Evolutionary conservation across 2,329 filamentous ascomycete genomes (phyloP), one percentile per base, ranked within the genome.

Genomic region (Coleophoma eucalyptorum): DNA sequence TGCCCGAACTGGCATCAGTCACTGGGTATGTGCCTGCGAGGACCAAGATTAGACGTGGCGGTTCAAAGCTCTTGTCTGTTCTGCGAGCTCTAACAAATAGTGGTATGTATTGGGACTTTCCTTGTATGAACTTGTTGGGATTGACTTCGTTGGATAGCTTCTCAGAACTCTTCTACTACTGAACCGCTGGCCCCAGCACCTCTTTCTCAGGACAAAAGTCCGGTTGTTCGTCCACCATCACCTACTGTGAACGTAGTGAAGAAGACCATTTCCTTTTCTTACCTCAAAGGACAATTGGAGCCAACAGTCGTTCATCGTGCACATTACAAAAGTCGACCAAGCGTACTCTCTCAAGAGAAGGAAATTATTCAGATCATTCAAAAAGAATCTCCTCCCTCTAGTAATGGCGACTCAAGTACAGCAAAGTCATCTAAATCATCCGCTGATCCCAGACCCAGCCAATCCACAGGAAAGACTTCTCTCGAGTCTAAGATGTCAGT

Each of bases 221-320:
- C 3, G 48, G 51, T 53, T 50, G 50, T 20, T n/a, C 37, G 15
- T 58, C 54, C 35, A 18, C 52, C 46, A n/a, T 31, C n/a, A 37
- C 44, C 38, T 19, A 15, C 11, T 38, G 13, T 7, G 13, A 20
- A 31, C 51, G 35, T 19, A 40, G 56, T 62, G 50, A 59, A 67
- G 26, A 63, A 59, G 42, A 72, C 67, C 52, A 67, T 76, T 55
- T 72, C 73, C 18, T 64, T 69, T 45, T 67, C 69, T 19, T 60
- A 74, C 19, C 62, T 72, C 43, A 70, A 69, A 50, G 55, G 58
- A 15, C 65, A 69, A 26, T 58, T 69, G 18, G 70, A 73, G 31
- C 69, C 69, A 5, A 76, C 73, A 2, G 66, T 76, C 5, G 68
- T 78, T 19, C 71, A 70, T 55, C 69, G 73, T 18, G 56, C 67